Evolutionary conservation across 148 eudicot species (phyloP).

Genomic region (Chenopodium quinoa): DNA sequence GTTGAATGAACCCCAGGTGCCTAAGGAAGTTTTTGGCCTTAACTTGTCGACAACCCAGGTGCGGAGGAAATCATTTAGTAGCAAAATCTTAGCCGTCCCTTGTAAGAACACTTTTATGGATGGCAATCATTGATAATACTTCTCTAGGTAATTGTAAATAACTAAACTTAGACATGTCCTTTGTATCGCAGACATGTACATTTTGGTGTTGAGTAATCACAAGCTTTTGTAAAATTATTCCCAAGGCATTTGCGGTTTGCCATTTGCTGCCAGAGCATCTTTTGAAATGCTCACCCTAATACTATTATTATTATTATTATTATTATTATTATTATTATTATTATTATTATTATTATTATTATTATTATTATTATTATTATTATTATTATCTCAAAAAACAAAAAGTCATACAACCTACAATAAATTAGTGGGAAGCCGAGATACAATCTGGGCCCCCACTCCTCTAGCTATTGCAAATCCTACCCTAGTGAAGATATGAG

Average conservation of each 20-base stretch:
- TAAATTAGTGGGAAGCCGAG: too few species aligned
- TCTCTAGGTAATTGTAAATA: slow-evolving; percentile 22
- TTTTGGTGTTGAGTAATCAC: slow-evolving; percentile 7
- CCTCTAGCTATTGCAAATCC: too few species aligned
- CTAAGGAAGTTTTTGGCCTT: slow-evolving; percentile 81
- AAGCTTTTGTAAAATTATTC: slow-evolving; percentile 10
- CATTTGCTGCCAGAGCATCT: slow-evolving; percentile 3
- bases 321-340: too few species aligned
- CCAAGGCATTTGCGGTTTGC: not conserved
- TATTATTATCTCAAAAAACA: too few species aligned
- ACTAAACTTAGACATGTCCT: not conserved
- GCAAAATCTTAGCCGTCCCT: slow-evolving; percentile 34
- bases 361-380: too few species aligned
- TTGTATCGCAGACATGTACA: not conserved
- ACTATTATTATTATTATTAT: too few species aligned
- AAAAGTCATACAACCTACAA: too few species aligned
- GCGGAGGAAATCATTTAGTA: slow-evolving; percentile 46
- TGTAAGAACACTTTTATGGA: slow-evolving; percentile 21
- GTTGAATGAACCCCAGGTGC: slow-evolving; percentile 48
- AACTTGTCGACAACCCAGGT: slow-evolving; percentile 53
- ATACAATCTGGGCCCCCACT: too few species aligned
- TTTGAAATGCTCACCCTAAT: slow-evolving; percentile 7
- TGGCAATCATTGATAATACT: not conserved
- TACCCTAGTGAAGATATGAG: too few species aligned
- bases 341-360: too few species aligned